Evolutionary conservation across 371 early-diverging fungal species (phyloP).

Genomic region (Mortierella sp.): DNA sequence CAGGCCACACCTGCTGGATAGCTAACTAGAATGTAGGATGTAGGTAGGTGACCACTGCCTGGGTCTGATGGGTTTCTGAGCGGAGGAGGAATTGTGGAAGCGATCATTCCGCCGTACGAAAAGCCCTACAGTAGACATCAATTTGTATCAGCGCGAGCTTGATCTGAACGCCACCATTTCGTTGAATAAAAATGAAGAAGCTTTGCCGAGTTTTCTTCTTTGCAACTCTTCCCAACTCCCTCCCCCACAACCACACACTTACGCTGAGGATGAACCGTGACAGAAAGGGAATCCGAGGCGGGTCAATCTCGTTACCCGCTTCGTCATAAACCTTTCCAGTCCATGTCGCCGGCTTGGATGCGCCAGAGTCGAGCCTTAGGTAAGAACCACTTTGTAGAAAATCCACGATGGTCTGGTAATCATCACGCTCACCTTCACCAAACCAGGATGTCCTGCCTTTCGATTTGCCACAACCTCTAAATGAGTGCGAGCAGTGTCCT

Average conservation of each 20-base stretch:
- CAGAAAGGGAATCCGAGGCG: slow-evolving; percentile 40
- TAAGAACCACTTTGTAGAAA: slow-evolving; percentile 47
- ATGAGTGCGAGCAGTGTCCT: background rate
- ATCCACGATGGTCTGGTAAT: slow-evolving; percentile 62
- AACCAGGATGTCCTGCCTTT: slow-evolving; percentile 68
- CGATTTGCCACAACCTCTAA: slow-evolving; percentile 64
- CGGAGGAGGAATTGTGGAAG: slow-evolving; percentile 49
- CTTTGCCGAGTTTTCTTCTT: no score
- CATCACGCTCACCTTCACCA: slow-evolving; percentile 65
- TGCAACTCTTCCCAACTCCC: no score
- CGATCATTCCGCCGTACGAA: slow-evolving; percentile 50
- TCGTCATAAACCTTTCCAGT: slow-evolving; percentile 34
- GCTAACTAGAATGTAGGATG: slow-evolving; percentile 43
- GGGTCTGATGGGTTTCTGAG: slow-evolving; percentile 34
- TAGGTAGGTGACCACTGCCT: slow-evolving; percentile 26
- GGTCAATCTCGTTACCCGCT: slow-evolving; percentile 31
- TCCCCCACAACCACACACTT: no score
- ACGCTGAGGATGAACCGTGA: slow-evolving; percentile 50
- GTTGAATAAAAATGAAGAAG: no score
- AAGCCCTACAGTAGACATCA: slow-evolving; percentile 24
- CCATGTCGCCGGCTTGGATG: slow-evolving; percentile 4
- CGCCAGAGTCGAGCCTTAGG: slow-evolving; percentile 7
- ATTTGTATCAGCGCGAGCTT: no score
- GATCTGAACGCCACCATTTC: no score
- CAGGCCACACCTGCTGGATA: slow-evolving; percentile 51